Evolutionary conservation across 371 early-diverging fungal species (phyloP).

Genomic region (Rhizomucor pusillus): DNA sequence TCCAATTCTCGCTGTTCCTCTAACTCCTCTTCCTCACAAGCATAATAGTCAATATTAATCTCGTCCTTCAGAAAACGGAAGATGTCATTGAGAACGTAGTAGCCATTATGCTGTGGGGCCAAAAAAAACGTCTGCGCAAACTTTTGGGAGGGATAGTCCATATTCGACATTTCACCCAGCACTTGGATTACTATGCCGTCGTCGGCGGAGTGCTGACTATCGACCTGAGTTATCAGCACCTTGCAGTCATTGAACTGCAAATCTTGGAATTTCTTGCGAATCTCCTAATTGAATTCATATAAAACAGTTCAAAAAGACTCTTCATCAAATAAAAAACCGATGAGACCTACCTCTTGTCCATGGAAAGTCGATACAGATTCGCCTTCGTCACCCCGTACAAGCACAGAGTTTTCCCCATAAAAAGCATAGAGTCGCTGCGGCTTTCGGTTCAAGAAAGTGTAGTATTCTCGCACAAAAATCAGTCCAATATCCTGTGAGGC

Average conservation of each 20-base stretch:
- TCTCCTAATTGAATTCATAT: constrained; percentile 46
- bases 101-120: constrained; percentile 83
- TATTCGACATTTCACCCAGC: constrained; percentile 87
- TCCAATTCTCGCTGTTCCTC: constrained; percentile 11
- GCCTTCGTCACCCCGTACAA: constrained; percentile 82
- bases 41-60: constrained; percentile 24
- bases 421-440: constrained; percentile 80
- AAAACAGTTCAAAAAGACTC: neutral
- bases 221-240: constrained; percentile 83
- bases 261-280: constrained; percentile 64
- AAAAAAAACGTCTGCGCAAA: constrained; percentile 91
- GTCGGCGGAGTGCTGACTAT: constrained; percentile 70
- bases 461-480: constrained; percentile 92
- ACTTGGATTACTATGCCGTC: constrained; percentile 86
- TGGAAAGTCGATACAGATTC: constrained; percentile 54
- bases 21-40: constrained; percentile 26
- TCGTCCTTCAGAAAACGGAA: constrained; percentile 89
- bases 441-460: constrained; percentile 85
- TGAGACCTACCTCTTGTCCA: constrained; percentile 68
- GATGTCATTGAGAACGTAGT: constrained; percentile 90
- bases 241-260: constrained; percentile 75
- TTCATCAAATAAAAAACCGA: neutral
- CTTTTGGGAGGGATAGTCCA: constrained; percentile 69
- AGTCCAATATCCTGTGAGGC: constrained; percentile 73
- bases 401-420: constrained; percentile 74